phyloP scores from a whole-genome alignment of 2,329 filamentous ascomycete species.

The Chrysoporthe cubensis region DNA sequence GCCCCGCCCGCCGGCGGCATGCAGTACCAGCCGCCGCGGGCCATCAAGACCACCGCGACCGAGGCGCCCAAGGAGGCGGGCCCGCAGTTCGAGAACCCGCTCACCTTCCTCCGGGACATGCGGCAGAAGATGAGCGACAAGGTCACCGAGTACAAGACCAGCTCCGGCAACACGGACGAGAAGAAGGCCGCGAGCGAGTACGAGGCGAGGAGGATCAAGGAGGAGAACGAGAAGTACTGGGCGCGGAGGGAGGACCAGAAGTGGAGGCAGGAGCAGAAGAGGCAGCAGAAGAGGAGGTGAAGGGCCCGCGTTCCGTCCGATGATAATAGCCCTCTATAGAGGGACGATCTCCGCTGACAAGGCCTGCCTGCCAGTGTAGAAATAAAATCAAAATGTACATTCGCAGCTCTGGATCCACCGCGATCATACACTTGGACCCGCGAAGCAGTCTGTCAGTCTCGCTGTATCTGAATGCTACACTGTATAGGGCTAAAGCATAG shows the following conservation, averaged over 20 bases:
- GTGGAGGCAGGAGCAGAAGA: conserved; percentile 17
- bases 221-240: conserved; percentile 26
- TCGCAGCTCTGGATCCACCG: neutral
- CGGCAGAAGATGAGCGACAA: conserved; percentile 14
- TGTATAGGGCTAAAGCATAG: too few relatives aligned
- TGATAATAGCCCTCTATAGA: neutral
- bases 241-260: conserved; percentile 15
- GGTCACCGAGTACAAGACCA: conserved; percentile 2
- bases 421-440: neutral
- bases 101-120: conserved; percentile 9
- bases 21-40: conserved; percentile 39
- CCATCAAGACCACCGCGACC: conserved; percentile 33
- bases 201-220: conserved; percentile 17
- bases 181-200: conserved; percentile 5
- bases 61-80: neutral
- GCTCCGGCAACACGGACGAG: conserved; percentile 4
- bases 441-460: neutral
- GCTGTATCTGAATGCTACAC: too few relatives aligned
- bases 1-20: conserved; percentile 13
- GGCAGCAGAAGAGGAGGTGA: conserved; percentile 1
- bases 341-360: too few relatives aligned
- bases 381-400: neutral
- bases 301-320: conserved; percentile 45
- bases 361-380: neutral
- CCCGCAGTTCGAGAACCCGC: conserved; percentile 14